A percentile compares a stretch with the other conserved stretches of the same genome.
These are phyloP conservation scores for Talaromyces sp. DNA, from an alignment of 2,329 filamentous ascomycete species.

Conservation along the genomic window DNA sequence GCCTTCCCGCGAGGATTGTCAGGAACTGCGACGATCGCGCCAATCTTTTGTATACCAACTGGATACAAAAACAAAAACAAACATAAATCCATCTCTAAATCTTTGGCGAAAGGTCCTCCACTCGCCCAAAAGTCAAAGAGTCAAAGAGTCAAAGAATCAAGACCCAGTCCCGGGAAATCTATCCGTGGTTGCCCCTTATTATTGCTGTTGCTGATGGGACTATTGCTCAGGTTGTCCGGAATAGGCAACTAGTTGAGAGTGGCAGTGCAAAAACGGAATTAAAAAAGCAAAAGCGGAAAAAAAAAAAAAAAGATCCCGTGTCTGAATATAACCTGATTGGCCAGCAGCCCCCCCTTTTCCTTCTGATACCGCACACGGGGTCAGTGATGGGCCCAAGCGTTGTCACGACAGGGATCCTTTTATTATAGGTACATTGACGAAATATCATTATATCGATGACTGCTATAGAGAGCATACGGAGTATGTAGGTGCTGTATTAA, in stretches of 20 bases:
- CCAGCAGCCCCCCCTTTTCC: not conserved
- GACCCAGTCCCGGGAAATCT: not conserved
- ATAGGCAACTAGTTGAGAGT: not conserved
- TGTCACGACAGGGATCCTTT: not conserved
- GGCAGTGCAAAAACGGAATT: not conserved
- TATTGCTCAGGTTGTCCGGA: not conserved
- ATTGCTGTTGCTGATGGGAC: not conserved
- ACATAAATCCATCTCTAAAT: too few relatives aligned
- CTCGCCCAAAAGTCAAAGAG: not conserved
- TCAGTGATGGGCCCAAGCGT: not conserved
- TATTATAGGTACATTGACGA: too few relatives aligned
- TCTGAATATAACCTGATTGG: not conserved
- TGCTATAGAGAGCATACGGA: too few relatives aligned
- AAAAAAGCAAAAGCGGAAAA: not conserved
- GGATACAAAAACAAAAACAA: too few relatives aligned
- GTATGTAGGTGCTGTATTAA: too few relatives aligned
- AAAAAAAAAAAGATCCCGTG: not conserved
- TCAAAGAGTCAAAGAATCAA: not conserved
- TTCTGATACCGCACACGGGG: not conserved
- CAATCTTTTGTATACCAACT: not conserved
- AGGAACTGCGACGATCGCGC: constrained; percentile 9
- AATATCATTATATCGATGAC: too few relatives aligned
- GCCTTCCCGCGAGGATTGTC: constrained; percentile 7
- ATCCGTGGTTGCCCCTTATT: not conserved
- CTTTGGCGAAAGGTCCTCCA: too few relatives aligned